These are phyloP conservation scores for Dactylellina leptospora DNA, from an alignment of 2,329 filamentous ascomycete genomes.

Conservation along the genomic window DNA sequence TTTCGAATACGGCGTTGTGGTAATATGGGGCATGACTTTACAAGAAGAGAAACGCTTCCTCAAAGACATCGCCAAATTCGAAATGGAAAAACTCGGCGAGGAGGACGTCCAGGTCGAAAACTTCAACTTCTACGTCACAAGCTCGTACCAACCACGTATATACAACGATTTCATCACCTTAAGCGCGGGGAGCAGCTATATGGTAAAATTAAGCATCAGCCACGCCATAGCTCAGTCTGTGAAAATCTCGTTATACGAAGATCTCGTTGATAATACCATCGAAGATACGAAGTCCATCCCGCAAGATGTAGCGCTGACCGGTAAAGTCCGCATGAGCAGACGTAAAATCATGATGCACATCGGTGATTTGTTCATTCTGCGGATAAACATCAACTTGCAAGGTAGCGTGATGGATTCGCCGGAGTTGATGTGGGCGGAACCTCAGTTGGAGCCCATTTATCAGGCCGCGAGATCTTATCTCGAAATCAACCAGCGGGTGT, in stretches of 20 bases:
- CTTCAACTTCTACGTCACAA: slow-evolving; percentile 99
- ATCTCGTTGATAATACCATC: slow-evolving; percentile 91
- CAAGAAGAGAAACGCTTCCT: slow-evolving; percentile 88
- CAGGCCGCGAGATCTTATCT: slow-evolving; percentile 93
- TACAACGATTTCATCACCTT: slow-evolving; percentile 99
- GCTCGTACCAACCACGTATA: slow-evolving; percentile 96
- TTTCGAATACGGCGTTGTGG: slow-evolving; percentile 96
- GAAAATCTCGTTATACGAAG: slow-evolving; percentile 75
- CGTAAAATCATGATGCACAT: slow-evolving; percentile 99
- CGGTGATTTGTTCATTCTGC: slow-evolving; percentile 94
- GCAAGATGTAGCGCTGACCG: slow-evolving; percentile 88
- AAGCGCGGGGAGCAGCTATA: slow-evolving; percentile 93
- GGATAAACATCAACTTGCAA: slow-evolving; percentile 98
- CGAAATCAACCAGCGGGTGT: slow-evolving; percentile 96
- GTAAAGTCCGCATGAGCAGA: slow-evolving; percentile 86
- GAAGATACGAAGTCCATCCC: slow-evolving; percentile 92
- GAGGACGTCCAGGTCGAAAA: slow-evolving; percentile 95
- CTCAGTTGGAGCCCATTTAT: slow-evolving; percentile 94
- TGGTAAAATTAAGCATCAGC: slow-evolving; percentile 96
- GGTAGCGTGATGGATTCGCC: slow-evolving; percentile 95
- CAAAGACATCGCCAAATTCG: slow-evolving; percentile 93
- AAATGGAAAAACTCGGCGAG: slow-evolving; percentile 83
- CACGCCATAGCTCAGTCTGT: slow-evolving; percentile 95
- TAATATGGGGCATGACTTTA: slow-evolving; percentile 98
- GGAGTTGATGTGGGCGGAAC: slow-evolving; percentile 98